Conservation (phyloP, 768 basidiomycete species). For the Phanerochaete carnosa region DNA sequence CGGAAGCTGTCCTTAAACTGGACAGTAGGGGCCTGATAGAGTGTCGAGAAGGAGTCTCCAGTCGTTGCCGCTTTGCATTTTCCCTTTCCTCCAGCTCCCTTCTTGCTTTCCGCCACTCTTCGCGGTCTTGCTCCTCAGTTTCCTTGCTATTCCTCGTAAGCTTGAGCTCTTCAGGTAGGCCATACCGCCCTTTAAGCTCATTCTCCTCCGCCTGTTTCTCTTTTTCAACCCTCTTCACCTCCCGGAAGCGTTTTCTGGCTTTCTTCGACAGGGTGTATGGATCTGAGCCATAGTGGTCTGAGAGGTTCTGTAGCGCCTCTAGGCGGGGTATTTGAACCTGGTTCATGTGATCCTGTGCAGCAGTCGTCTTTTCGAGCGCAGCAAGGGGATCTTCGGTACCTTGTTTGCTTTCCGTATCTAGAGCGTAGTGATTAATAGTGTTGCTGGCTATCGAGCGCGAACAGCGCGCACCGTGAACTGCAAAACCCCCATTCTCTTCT, state of each 20-base stretch:
- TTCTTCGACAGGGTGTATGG: slow-evolving; percentile 79
- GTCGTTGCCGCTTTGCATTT: slow-evolving; percentile 44
- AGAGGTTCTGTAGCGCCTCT: slow-evolving; percentile 71
- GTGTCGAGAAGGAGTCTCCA: slow-evolving; percentile 16
- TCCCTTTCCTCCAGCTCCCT: slow-evolving; percentile 42
- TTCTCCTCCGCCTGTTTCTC: slow-evolving; percentile 70
- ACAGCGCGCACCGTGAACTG: slow-evolving; percentile 65
- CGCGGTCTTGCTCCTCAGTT: slow-evolving; percentile 55
- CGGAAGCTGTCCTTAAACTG: slow-evolving; percentile 25
- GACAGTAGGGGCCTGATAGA: background rate
- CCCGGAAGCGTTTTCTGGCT: slow-evolving; percentile 78
- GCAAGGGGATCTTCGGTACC: slow-evolving; percentile 79
- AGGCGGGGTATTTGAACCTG: slow-evolving; percentile 79
- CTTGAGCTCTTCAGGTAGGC: slow-evolving; percentile 62
- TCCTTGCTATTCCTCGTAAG: slow-evolving; percentile 67
- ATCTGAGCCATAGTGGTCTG: slow-evolving; percentile 79
- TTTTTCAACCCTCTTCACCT: slow-evolving; percentile 79
- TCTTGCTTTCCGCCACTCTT: slow-evolving; percentile 56
- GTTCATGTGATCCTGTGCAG: slow-evolving; percentile 66
- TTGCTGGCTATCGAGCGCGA: background rate
- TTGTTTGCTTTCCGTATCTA: slow-evolving; percentile 68
- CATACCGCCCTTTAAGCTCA: slow-evolving; percentile 69
- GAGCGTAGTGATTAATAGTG: background rate
- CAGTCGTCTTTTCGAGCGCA: slow-evolving; percentile 85
- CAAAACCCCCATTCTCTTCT: slow-evolving; percentile 91